A percentile compares a stretch with the other conserved stretches of the same genome.
Conservation (phyloP, 345 rosid genomes). For the Euphorbia tirucalli region DNA sequence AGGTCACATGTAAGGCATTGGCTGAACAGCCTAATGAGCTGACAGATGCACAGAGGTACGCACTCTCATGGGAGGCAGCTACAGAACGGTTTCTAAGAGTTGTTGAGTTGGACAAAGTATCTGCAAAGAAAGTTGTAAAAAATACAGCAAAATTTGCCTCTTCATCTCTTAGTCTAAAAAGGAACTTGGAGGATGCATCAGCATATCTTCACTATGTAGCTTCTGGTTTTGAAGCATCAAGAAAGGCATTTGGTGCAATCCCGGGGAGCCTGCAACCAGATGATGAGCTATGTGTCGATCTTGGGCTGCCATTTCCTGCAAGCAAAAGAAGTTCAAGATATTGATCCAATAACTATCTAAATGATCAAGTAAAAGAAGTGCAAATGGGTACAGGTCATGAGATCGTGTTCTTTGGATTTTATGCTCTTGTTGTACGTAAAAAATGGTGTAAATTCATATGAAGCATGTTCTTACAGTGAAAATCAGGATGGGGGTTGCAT, state of each 20-base stretch:
- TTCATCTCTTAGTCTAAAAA: slow-evolving; percentile 40
- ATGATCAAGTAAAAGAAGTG: neutral
- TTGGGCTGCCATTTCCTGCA: slow-evolving; percentile 50
- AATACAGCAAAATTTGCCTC: slow-evolving; percentile 44
- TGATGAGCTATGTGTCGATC: slow-evolving; percentile 71
- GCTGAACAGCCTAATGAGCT: slow-evolving; percentile 60
- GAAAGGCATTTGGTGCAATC: slow-evolving; percentile 79
- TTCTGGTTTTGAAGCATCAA: slow-evolving; percentile 68
- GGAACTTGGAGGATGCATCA: slow-evolving; percentile 62
- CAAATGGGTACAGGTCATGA: neutral
- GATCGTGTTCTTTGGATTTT: neutral
- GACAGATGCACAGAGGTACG: slow-evolving; percentile 63
- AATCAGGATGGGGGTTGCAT: neutral
- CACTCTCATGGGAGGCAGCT: slow-evolving; percentile 90
- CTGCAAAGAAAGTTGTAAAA: slow-evolving; percentile 11
- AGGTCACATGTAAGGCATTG: slow-evolving; percentile 55
- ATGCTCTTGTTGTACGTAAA: neutral
- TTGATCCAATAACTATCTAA: slow-evolving; percentile 2
- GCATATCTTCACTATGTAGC: slow-evolving; percentile 66
- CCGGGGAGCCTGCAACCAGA: slow-evolving; percentile 83
- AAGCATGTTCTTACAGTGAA: neutral
- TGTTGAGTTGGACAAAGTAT: slow-evolving; percentile 35
- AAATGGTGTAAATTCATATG: neutral
- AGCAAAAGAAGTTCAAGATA: slow-evolving; percentile 14
- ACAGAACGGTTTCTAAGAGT: slow-evolving; percentile 67